These are phyloP conservation scores for Groenewaldozyma auringiensis DNA, from an alignment of 1,139 yeast species.

Conservation along the genomic window DNA sequence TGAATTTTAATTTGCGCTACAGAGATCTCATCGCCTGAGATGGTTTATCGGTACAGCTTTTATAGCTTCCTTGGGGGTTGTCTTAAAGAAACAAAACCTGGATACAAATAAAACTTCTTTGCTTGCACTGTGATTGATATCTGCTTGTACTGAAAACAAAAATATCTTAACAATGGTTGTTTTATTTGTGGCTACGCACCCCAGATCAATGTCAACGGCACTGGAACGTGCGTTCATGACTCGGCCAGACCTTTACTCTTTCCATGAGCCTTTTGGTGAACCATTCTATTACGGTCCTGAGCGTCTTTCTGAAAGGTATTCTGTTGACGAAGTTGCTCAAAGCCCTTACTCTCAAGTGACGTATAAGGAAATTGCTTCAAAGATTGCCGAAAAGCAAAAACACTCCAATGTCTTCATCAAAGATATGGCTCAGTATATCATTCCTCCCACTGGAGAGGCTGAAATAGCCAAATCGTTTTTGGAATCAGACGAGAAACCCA, in stretches of 20 bases:
- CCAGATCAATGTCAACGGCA: conserved; percentile 26
- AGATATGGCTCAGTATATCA: conserved; percentile 27
- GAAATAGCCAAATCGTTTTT: conserved; percentile 17
- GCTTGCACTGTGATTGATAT: too few species aligned
- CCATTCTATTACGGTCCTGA: conserved; percentile 27
- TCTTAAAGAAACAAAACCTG: too few species aligned
- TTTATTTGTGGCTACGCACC: conserved; percentile 25
- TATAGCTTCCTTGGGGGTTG: too few species aligned
- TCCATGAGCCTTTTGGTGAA: conserved; percentile 28
- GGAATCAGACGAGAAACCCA: neutral
- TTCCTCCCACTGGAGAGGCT: conserved; percentile 19
- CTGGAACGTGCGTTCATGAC: conserved; percentile 25
- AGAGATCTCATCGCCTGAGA: too few species aligned
- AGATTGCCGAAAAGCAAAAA: conserved; percentile 11
- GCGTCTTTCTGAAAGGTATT: conserved; percentile 21
- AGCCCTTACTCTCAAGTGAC: conserved; percentile 15
- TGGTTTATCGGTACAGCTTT: too few species aligned
- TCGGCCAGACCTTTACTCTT: conserved; percentile 19
- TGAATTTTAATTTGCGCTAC: too few species aligned
- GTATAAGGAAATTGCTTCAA: conserved; percentile 16
- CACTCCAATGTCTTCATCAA: conserved; percentile 18
- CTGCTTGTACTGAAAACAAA: too few species aligned
- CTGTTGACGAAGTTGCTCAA: conserved; percentile 12
- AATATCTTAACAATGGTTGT: conserved; percentile 1
- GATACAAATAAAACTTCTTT: too few species aligned